Evolutionary conservation across 1,284 basidiomycete genomes (phyloP), one percentile per base, ranked within the genome.

Genomic region (Microbotryum silenes-acaulis): DNA sequence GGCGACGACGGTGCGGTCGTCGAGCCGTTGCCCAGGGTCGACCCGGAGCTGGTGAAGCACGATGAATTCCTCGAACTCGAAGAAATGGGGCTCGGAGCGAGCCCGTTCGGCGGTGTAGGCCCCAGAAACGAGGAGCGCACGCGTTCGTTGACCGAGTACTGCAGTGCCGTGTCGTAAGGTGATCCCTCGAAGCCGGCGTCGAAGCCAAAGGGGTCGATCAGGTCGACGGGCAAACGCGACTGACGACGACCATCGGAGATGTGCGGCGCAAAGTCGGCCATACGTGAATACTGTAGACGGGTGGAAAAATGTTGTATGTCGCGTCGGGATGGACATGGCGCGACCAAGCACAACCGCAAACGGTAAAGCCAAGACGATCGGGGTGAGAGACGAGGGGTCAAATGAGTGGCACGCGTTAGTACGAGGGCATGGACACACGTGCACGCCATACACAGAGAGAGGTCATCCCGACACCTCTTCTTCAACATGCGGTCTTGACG

Each of bases 171-270:
- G 56, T 69, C 67, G 63, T 67, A 69, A 1, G 67, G 65, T 4
- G 65, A 64, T 5, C 55, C 7, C 3, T 69, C 63, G 33, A 57
- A 44, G 21, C 54, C 54, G 21, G 67, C 37, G 53, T 56, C 56
- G 65, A 59, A 61, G 8, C 67, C 67, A 53, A 69, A 69, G 1
- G 67, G 67, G 27, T 69, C 67, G 52, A 69, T 33, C 49, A 62
- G 59, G 27, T 55, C 8, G 29, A 68, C 60, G 44, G 67, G 58
- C 14, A 68, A 29, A 10, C 64, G 55, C 37, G 64, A 64, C 10
- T 56, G 45, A 4, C 64, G 45, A 4, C 62, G 54, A 23, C 37
- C 58, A 6, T 44, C 31, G 25, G 33, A 16, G 3, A 33, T 27
- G 23, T 42, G 21, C 16, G 67, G 64, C 2, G 54, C 29, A 14